Evolutionary conservation across 306 rosid genomes (phyloP).

Genomic region (Neltuma alba): DNA sequence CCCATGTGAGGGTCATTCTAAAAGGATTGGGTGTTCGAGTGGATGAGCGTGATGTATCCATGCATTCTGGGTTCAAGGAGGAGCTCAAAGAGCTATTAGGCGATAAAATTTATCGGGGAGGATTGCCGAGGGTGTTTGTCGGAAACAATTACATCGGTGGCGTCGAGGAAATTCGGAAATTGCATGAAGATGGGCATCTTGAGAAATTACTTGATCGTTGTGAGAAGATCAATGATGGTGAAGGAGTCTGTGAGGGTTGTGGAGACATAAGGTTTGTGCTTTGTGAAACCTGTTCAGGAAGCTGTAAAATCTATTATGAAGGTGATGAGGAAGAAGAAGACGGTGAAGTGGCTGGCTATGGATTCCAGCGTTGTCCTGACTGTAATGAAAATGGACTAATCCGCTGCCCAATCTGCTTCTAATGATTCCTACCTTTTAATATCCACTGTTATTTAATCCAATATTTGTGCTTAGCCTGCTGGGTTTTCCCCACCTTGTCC

Average conservation of each 20-base stretch:
- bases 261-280: constrained; percentile 90
- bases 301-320: constrained; percentile 89
- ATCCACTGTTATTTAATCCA: constrained; percentile 31
- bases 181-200: constrained; percentile 79
- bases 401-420: constrained; percentile 79
- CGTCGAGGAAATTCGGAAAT: constrained; percentile 65
- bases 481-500: not conserved
- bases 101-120: constrained; percentile 47
- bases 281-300: constrained; percentile 85
- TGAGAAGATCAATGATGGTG: constrained; percentile 46
- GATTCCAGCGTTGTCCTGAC: constrained; percentile 83
- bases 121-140: constrained; percentile 82
- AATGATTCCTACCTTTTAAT: constrained; percentile 26
- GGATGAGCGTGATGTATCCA: constrained; percentile 90
- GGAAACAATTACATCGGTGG: constrained; percentile 78
- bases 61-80: constrained; percentile 90
- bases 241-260: constrained; percentile 67
- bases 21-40: constrained; percentile 61
- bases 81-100: constrained; percentile 67
- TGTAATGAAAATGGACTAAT: constrained; percentile 94
- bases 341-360: constrained; percentile 38
- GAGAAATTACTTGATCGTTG: constrained; percentile 69
- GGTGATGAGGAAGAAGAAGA: constrained; percentile 35
- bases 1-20: constrained; percentile 68
- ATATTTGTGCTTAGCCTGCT: constrained; percentile 37